Conservation (phyloP, 2,329 filamentous ascomycete genomes). For the Trichoderma endophyticum region DNA sequence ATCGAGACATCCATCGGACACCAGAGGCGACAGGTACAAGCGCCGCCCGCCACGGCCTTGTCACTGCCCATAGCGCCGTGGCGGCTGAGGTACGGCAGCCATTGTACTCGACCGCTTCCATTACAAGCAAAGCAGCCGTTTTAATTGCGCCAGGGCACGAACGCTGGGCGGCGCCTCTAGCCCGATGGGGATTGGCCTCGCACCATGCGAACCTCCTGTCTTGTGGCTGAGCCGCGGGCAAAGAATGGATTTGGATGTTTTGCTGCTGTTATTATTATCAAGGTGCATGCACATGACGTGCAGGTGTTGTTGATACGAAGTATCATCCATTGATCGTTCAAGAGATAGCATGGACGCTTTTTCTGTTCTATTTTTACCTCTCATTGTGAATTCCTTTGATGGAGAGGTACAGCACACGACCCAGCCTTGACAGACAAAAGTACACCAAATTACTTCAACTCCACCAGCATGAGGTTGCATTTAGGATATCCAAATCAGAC, state of each 20-base stretch:
- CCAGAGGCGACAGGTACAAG: background rate
- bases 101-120: background rate
- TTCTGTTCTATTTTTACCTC: background rate
- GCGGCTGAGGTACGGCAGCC: background rate
- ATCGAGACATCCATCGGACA: background rate
- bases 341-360: background rate
- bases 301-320: background rate
- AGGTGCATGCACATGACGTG: background rate
- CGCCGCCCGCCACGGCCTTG: background rate
- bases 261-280: background rate
- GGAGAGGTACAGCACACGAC: background rate
- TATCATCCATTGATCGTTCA: background rate
- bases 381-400: background rate
- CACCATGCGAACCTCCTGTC: background rate
- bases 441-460: background rate
- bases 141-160: slow-evolving; percentile 2
- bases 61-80: slow-evolving; percentile 7
- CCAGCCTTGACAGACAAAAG: background rate
- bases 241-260: background rate
- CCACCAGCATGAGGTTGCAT: background rate
- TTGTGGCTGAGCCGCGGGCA: slow-evolving; percentile 2
- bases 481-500: background rate
- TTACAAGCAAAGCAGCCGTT: slow-evolving; percentile 1
- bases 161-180: background rate
- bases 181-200: background rate